Base-by-base conservation (phyloP, 306 rosid genomes). In the Acacia confusa region DNA sequence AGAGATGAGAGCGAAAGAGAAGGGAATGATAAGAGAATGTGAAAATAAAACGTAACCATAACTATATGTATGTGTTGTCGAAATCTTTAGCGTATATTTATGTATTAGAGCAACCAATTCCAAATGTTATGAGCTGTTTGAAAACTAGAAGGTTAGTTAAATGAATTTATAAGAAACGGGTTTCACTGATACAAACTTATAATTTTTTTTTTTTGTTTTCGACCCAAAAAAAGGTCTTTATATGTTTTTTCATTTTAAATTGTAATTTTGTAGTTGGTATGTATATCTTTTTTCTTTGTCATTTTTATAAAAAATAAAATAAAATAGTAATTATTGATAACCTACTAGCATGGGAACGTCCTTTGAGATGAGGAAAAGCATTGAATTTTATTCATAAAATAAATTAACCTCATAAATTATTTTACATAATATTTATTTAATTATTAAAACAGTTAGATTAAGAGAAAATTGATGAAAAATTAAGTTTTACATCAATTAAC, bases 1-100 rank as follows among this genome's bases (percentile, higher is more conserved):
- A 44, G 76, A 61, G 43, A 41, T 63, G 78, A 67, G 30, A 3
- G 87, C 92, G 90, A 91, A 87, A 87, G 74, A 82, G 24, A 78
- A 85, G 92, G 92, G 55, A 43, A 22, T 7, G 55, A 78, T 7
- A 1, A 45, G 76, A 40, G 61, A 67, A 75, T 11, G 8, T 84
- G 86, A 70, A 84, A 58, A 22, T 32, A 8, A 34, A 47, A 48
- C 58, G 19, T 50, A 25, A 52, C 60, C 9, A 52, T 50, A 25
- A 52, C 60, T 3, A 52, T 52, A 5, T 5, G 7, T 50, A 6
- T 72, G 45, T 79, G n/a, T 66, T 27, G 40, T 55, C 3, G 16
- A 68, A 27, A 76, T 50, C 72, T 78, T 70, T 43, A 28, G 63
- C 72, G 14, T 70, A 13, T 45, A 60, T 60, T 60, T 12, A 24